A percentile compares a stretch with the other conserved stretches of the same genome.
phyloP scores from a whole-genome alignment of 352 stramenopile species.

The Pilasporangium apinafurcum region DNA sequence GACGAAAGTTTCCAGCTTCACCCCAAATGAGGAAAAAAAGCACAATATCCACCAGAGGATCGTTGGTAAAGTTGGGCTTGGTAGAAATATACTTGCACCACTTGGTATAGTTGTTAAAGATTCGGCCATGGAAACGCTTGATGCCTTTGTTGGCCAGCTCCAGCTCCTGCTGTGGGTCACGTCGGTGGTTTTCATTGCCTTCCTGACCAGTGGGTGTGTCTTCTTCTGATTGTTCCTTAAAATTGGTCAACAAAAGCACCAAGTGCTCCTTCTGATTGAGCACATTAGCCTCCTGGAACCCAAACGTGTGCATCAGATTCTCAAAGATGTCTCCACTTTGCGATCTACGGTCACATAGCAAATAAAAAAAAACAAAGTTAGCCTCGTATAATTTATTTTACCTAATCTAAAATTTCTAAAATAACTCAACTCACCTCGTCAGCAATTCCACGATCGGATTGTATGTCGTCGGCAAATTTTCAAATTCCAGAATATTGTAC shows the following conservation, averaged over 20 bases:
- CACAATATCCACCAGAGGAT: constrained; percentile 70
- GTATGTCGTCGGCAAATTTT: constrained; percentile 58
- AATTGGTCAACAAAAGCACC: constrained; percentile 75
- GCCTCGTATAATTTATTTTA: too few species aligned
- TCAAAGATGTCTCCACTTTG: constrained; percentile 81
- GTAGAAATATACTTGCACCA: constrained; percentile 85
- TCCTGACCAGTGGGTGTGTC: constrained; percentile 22
- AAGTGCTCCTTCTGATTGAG: constrained; percentile 77
- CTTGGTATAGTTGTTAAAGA: constrained; percentile 86
- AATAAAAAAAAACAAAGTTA: constrained; percentile 3
- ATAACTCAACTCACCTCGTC: constrained; percentile 27
- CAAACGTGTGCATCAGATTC: constrained; percentile 92
- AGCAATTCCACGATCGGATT: constrained; percentile 51
- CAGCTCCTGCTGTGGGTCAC: constrained; percentile 62
- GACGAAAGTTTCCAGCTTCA: constrained; percentile 81
- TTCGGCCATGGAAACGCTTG: constrained; percentile 61
- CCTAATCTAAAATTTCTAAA: background rate
- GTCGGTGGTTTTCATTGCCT: constrained; percentile 25
- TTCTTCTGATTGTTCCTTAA: constrained; percentile 68
- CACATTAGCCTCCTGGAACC: constrained; percentile 91
- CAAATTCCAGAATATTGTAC: constrained; percentile 71
- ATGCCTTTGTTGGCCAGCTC: constrained; percentile 74
- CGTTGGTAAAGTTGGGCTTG: constrained; percentile 71
- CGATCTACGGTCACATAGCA: constrained; percentile 27
- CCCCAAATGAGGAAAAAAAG: constrained; percentile 86